A percentile compares a stretch with the other conserved stretches of the same genome.
Evolutionary conservation across 2,329 filamentous ascomycete genomes (phyloP).

Genomic region (Aaosphaeria arxii): DNA sequence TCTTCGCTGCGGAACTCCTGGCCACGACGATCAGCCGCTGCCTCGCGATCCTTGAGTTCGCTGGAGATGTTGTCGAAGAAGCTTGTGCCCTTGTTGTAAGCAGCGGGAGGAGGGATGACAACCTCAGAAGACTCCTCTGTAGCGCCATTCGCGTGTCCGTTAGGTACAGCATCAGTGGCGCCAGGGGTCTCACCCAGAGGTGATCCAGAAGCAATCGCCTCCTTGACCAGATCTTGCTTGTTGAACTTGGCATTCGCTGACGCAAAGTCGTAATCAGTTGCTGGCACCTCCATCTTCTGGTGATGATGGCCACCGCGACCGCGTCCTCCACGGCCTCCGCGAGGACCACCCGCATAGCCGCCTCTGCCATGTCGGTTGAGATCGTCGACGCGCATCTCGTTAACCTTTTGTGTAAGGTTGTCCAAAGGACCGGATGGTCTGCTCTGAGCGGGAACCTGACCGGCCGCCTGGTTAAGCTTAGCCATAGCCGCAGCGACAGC

Average conservation of each 20-base stretch:
- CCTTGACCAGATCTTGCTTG: slow-evolving; percentile 82
- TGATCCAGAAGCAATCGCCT: slow-evolving; percentile 76
- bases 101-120: slow-evolving; percentile 45
- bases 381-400: slow-evolving; percentile 69
- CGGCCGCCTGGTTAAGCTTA: slow-evolving; percentile 52
- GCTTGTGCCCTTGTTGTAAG: slow-evolving; percentile 83
- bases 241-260: slow-evolving; percentile 85
- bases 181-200: slow-evolving; percentile 50
- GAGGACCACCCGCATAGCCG: slow-evolving; percentile 36
- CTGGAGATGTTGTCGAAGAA: slow-evolving; percentile 99
- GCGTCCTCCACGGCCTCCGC: slow-evolving; percentile 40
- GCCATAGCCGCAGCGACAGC: slow-evolving; percentile 81
- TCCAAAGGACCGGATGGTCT: slow-evolving; percentile 54
- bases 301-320: slow-evolving; percentile 44
- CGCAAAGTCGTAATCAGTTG: slow-evolving; percentile 90
- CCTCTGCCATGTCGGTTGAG: slow-evolving; percentile 48
- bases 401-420: slow-evolving; percentile 70
- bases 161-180: slow-evolving; percentile 30
- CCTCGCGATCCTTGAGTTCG: slow-evolving; percentile 83
- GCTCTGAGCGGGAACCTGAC: slow-evolving; percentile 22
- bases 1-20: slow-evolving; percentile 90
- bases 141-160: slow-evolving; percentile 31
- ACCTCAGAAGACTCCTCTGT: slow-evolving; percentile 41
- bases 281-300: slow-evolving; percentile 80
- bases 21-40: slow-evolving; percentile 63